These are phyloP conservation scores for Globisporangium nunn DNA, from an alignment of 352 stramenopile genomes.

Conservation along the genomic window DNA sequence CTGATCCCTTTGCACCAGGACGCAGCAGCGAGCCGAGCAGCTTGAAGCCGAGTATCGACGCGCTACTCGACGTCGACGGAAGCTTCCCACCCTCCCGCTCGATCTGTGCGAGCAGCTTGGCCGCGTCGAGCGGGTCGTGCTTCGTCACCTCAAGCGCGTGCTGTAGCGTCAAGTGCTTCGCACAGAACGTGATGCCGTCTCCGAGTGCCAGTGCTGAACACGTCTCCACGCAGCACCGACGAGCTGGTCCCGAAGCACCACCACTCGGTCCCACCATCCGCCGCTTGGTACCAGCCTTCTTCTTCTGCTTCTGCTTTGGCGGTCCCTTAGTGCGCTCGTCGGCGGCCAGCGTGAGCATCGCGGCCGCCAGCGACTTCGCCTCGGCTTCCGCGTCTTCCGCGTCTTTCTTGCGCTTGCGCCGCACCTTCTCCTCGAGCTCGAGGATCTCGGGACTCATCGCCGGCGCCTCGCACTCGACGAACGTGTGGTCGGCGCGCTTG, in stretches of 20 bases:
- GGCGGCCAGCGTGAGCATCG: slow-evolving; percentile 21
- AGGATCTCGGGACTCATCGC: slow-evolving; percentile 34
- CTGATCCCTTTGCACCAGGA: neutral
- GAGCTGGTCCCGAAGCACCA: slow-evolving; percentile 6
- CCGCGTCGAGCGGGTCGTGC: slow-evolving; percentile 48
- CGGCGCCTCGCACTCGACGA: slow-evolving; percentile 20
- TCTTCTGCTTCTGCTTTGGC: slow-evolving; percentile 25
- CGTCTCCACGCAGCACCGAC: slow-evolving; percentile 24
- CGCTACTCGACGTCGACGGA: neutral
- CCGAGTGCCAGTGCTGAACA: slow-evolving; percentile 25
- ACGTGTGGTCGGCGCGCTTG: slow-evolving; percentile 56
- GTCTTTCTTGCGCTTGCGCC: slow-evolving; percentile 42
- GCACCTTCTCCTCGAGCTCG: slow-evolving; percentile 48
- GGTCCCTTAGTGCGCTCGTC: slow-evolving; percentile 11
- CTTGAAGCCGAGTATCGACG: slow-evolving; percentile 3
- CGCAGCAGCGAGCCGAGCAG: slow-evolving; percentile 12
- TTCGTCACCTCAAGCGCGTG: slow-evolving; percentile 52
- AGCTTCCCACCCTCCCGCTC: slow-evolving; percentile 16
- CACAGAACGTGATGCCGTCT: slow-evolving; percentile 31
- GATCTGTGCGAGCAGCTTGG: slow-evolving; percentile 46
- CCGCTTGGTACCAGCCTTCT: slow-evolving; percentile 10
- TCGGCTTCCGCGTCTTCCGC: slow-evolving; percentile 46
- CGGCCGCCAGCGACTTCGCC: slow-evolving; percentile 35
- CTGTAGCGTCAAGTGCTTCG: slow-evolving; percentile 54
- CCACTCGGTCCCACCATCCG: neutral